phyloP scores from a whole-genome alignment of 352 stramenopile species.

The Discostella stelligera region DNA sequence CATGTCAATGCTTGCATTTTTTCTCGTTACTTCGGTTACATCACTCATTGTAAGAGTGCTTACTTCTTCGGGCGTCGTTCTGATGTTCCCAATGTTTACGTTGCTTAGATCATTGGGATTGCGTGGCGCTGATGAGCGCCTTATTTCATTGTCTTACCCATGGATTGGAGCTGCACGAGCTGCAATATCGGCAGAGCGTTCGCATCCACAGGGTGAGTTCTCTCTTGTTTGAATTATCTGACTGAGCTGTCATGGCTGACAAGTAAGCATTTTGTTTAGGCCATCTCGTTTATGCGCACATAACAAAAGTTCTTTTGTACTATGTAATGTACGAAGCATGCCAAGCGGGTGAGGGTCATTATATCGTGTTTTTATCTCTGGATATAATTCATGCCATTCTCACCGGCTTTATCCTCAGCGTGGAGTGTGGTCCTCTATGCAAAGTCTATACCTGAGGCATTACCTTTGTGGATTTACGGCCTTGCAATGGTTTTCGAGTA shows the following conservation, averaged over 20 bases:
- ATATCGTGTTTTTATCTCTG: slow-evolving; percentile 23
- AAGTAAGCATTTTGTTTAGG: background rate
- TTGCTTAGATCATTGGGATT: slow-evolving; percentile 60
- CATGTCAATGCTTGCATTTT: slow-evolving; percentile 66
- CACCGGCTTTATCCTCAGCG: slow-evolving; percentile 3
- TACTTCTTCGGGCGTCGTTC: slow-evolving; percentile 72
- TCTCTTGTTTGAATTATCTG: background rate
- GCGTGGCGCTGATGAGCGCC: slow-evolving; percentile 57
- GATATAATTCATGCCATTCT: background rate
- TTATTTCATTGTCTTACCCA: slow-evolving; percentile 76
- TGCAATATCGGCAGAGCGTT: slow-evolving; percentile 42
- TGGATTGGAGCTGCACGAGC: slow-evolving; percentile 66
- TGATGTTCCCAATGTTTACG: slow-evolving; percentile 79
- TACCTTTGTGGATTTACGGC: slow-evolving; percentile 53
- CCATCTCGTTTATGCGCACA: slow-evolving; percentile 50
- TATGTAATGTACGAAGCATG: slow-evolving; percentile 81
- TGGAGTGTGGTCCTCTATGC: slow-evolving; percentile 76
- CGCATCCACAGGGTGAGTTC: slow-evolving; percentile 56
- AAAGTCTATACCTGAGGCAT: slow-evolving; percentile 60
- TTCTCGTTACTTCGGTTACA: slow-evolving; percentile 75
- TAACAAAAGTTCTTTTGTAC: slow-evolving; percentile 73
- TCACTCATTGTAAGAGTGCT: slow-evolving; percentile 77
- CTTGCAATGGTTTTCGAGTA: slow-evolving; percentile 82
- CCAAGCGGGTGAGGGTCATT: slow-evolving; percentile 39
- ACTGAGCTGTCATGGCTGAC: background rate